Conservation (phyloP, 768 basidiomycete genomes). For the Russula lepida region DNA sequence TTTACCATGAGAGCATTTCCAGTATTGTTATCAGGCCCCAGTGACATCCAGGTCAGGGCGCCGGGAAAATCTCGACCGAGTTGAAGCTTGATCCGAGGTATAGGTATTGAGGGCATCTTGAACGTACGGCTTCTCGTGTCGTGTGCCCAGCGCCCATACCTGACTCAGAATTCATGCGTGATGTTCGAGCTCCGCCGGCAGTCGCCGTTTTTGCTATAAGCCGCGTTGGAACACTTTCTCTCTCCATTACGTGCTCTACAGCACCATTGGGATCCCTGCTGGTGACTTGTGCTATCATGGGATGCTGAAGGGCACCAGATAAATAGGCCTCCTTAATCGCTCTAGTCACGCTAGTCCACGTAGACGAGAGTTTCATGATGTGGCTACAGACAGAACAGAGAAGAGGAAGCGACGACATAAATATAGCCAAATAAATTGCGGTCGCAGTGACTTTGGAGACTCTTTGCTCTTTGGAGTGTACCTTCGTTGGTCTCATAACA, state of each 20-base stretch:
- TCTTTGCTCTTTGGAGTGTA: neutral
- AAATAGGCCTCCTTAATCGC: slow-evolving; percentile 70
- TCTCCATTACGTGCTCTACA: slow-evolving; percentile 36
- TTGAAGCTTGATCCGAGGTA: neutral
- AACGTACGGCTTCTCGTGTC: too few species aligned
- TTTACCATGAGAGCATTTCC: slow-evolving; percentile 62
- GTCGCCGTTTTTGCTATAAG: neutral
- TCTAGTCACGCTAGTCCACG: slow-evolving; percentile 62
- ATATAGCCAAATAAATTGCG: slow-evolving; percentile 3
- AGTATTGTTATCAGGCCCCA: slow-evolving; percentile 41
- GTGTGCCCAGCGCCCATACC: too few species aligned
- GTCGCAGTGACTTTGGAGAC: neutral
- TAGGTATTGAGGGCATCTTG: slow-evolving; percentile 4
- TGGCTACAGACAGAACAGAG: too few species aligned
- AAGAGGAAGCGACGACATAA: neutral
- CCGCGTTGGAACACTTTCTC: slow-evolving; percentile 22
- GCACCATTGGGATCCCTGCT: slow-evolving; percentile 40
- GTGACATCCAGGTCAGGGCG: slow-evolving; percentile 51
- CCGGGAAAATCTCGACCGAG: slow-evolving; percentile 23
- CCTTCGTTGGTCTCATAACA: neutral
- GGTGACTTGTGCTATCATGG: slow-evolving; percentile 51
- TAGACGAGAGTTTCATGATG: slow-evolving; percentile 82
- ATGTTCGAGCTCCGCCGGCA: slow-evolving; percentile 27
- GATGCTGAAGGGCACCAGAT: slow-evolving; percentile 42
- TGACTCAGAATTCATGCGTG: too few species aligned